Percentiles rank a stretch among this genome's conserved stretches.
These are phyloP conservation scores for Saccharomyces eubayanus DNA, from an alignment of 805 yeast species.

Conservation along the genomic window DNA sequence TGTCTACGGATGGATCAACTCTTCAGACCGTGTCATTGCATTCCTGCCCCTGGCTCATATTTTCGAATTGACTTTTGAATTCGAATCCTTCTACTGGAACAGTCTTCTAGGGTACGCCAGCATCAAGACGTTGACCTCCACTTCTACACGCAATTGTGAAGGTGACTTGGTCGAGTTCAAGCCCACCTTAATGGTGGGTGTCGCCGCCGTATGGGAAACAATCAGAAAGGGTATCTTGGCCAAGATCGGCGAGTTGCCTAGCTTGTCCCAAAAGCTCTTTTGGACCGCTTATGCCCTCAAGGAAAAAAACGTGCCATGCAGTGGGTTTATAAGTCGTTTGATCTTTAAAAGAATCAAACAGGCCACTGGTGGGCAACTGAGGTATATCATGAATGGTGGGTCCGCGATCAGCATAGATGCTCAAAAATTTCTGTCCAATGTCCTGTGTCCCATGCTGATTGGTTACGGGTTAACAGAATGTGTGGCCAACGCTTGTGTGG, in stretches of 20 bases:
- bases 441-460: slow-evolving; percentile 78
- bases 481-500: slow-evolving; percentile 74
- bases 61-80: slow-evolving; percentile 84
- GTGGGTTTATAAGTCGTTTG: slow-evolving; percentile 50
- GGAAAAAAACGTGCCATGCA: slow-evolving; percentile 67
- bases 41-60: slow-evolving; percentile 95
- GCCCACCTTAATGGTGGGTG: slow-evolving; percentile 96
- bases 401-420: slow-evolving; percentile 83
- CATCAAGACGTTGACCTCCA: slow-evolving; percentile 82
- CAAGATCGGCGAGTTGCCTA: slow-evolving; percentile 61
- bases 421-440: slow-evolving; percentile 66
- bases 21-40: slow-evolving; percentile 66
- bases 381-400: slow-evolving; percentile 78
- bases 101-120: slow-evolving; percentile 79
- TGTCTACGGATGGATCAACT: slow-evolving; percentile 47
- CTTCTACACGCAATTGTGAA: slow-evolving; percentile 71
- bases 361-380: slow-evolving; percentile 89
- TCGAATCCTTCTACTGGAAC: slow-evolving; percentile 80
- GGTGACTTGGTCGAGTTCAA: slow-evolving; percentile 83
- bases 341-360: slow-evolving; percentile 82
- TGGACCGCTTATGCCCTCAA: slow-evolving; percentile 85
- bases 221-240: slow-evolving; percentile 84
- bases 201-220: slow-evolving; percentile 96
- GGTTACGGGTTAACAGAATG: slow-evolving; percentile 98
- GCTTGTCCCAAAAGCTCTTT: slow-evolving; percentile 66